These are phyloP conservation scores for Colletotrichum navitas DNA, from an alignment of 2,329 filamentous ascomycete species.

Conservation along the genomic window DNA sequence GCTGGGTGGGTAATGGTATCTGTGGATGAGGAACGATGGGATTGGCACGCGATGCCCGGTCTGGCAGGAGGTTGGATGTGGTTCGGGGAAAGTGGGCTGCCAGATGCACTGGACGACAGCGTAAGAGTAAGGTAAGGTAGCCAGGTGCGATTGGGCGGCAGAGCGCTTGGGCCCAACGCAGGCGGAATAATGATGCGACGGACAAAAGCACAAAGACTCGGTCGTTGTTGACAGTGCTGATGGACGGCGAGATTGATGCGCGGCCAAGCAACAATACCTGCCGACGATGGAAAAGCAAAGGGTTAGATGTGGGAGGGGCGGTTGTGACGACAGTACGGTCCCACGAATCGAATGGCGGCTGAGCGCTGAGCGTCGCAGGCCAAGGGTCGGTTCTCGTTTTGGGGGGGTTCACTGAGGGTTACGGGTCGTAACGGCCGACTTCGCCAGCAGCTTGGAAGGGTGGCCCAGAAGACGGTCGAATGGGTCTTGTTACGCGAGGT, in stretches of 20 bases:
- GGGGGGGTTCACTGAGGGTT: not conserved
- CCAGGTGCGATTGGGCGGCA: slow-evolving; percentile 26
- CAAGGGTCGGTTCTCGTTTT: slow-evolving; percentile 6
- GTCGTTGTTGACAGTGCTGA: slow-evolving; percentile 4
- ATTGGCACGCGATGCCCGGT: slow-evolving; percentile 8
- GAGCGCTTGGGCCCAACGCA: slow-evolving; percentile 35
- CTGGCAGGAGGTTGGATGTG: slow-evolving; percentile 16
- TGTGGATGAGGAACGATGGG: not conserved
- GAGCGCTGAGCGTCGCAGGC: slow-evolving; percentile 24
- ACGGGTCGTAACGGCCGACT: slow-evolving; percentile 14
- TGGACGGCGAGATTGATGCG: slow-evolving; percentile 4
- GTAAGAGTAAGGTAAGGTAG: not conserved
- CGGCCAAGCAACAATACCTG: slow-evolving; percentile 3
- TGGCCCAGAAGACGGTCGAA: not conserved
- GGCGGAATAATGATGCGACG: slow-evolving; percentile 13
- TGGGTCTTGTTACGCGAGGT: not conserved
- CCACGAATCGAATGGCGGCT: slow-evolving; percentile 29
- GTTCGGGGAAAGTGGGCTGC: slow-evolving; percentile 20
- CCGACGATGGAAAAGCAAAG: not conserved
- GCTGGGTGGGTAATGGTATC: not conserved
- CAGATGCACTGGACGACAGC: slow-evolving; percentile 18
- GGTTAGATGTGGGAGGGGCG: slow-evolving; percentile 15
- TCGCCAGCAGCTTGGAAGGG: slow-evolving; percentile 7
- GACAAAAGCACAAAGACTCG: slow-evolving; percentile 1
- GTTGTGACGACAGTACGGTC: slow-evolving; percentile 19